phyloP scores from a whole-genome alignment of 176 grass and related monocot genomes.

The Hyparrhenia diplandra region DNA sequence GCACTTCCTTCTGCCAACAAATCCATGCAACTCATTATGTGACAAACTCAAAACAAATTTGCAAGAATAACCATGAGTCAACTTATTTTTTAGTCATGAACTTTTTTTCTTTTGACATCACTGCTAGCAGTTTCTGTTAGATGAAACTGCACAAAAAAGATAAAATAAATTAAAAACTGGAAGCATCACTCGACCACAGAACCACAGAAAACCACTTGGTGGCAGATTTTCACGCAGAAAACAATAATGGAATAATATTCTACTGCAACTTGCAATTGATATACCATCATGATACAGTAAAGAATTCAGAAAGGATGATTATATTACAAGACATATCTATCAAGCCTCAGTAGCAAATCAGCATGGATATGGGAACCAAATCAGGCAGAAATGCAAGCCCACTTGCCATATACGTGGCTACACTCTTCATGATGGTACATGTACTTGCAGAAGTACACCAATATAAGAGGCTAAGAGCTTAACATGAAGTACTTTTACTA shows the following conservation, averaged over 20 bases:
- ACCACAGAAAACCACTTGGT: slow-evolving; percentile 11
- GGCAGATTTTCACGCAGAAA: slow-evolving; percentile 19
- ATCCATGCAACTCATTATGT: slow-evolving; percentile 15
- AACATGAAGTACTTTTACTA: background rate
- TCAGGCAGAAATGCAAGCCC: slow-evolving; percentile 32
- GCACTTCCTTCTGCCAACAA: slow-evolving; percentile 19
- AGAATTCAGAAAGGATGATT: background rate
- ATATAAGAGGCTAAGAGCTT: background rate
- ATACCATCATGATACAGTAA: background rate
- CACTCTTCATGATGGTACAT: slow-evolving; percentile 20
- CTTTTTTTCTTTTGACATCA: slow-evolving; percentile 13
- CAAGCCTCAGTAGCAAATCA: slow-evolving; percentile 24
- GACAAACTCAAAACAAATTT: slow-evolving; percentile 27
- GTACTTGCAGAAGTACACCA: background rate
- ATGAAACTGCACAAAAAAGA: background rate
- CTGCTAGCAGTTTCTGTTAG: background rate
- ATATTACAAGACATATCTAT: slow-evolving; percentile 29
- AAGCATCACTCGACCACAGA: slow-evolving; percentile 12
- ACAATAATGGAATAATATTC: background rate
- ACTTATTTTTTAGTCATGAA: slow-evolving; percentile 19
- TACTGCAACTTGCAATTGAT: slow-evolving; percentile 21
- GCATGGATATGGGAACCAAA: slow-evolving; percentile 46
- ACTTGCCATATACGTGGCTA: slow-evolving; percentile 25
- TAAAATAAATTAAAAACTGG: no score
- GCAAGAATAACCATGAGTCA: slow-evolving; percentile 30